Evolutionary conservation across 208 protist species (phyloP).

Genomic region (Herpetomonas samuelpessoai): DNA sequence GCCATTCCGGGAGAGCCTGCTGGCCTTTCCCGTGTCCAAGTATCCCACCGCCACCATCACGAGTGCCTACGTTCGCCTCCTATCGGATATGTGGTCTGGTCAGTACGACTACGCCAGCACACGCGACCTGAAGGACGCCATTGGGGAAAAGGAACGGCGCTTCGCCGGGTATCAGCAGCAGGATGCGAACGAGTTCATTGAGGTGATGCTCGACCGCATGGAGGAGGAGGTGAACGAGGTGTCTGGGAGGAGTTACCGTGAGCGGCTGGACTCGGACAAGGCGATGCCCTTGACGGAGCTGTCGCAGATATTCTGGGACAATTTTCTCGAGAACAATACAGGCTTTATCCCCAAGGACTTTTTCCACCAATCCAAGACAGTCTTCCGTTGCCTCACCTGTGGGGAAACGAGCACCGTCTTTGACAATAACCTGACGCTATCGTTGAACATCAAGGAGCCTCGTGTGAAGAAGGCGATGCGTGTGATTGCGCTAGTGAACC

Average conservation of each 20-base stretch:
- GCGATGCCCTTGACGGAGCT: slow-evolving; percentile 62
- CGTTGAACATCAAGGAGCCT: slow-evolving; percentile 49
- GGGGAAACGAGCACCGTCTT: slow-evolving; percentile 59
- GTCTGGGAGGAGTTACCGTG: slow-evolving; percentile 72
- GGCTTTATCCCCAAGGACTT: slow-evolving; percentile 76
- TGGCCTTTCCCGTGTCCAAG: slow-evolving; percentile 59
- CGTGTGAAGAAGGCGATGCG: slow-evolving; percentile 24
- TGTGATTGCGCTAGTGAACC: slow-evolving; percentile 33
- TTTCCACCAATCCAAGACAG: slow-evolving; percentile 76
- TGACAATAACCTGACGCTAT: slow-evolving; percentile 75
- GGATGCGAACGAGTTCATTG: slow-evolving; percentile 88
- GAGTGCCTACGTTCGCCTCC: slow-evolving; percentile 34
- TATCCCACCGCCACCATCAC: slow-evolving; percentile 47
- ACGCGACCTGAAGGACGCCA: slow-evolving; percentile 44
- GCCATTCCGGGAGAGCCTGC: slow-evolving; percentile 66
- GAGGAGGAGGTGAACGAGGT: slow-evolving; percentile 90
- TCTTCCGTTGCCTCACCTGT: slow-evolving; percentile 67
- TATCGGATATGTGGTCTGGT: slow-evolving; percentile 66
- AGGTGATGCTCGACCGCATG: slow-evolving; percentile 86
- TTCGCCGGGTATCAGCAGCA: slow-evolving; percentile 84
- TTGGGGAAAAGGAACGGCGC: slow-evolving; percentile 46
- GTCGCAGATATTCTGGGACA: slow-evolving; percentile 83
- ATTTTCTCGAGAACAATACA: slow-evolving; percentile 79
- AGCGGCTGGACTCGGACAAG: slow-evolving; percentile 72
- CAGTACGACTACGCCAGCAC: slow-evolving; percentile 38